Base-by-base conservation (phyloP, 192 early-diverging fungal species). In the Funneliformis geosporum region DNA sequence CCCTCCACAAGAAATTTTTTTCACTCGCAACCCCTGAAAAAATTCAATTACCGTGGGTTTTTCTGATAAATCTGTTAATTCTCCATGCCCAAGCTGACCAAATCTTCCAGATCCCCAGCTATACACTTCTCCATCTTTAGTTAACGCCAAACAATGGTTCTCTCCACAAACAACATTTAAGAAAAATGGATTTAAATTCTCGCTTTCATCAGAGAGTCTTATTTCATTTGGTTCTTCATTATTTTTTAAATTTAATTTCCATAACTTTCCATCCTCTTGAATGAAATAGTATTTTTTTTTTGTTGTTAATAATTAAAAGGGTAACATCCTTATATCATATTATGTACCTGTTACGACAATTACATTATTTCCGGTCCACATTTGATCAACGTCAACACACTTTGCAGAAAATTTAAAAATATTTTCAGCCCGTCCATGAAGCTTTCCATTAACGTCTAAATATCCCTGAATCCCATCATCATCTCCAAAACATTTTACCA, bases 41-140 rank as follows among this genome's bases (percentile, higher is more conserved):
- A 82, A 62, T 68, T 85, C 84, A 28, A 85, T 79, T 4, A 75
- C 50, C 46, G 79, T 83, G 6, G 84, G 84, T 40, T 40, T 27
- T 6, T 74, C 43, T 50, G 75, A 72, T 6, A 79, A 85, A 6
- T 8, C 60, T 0, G 79, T 18, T 18, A 55, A 55, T 66, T 85
- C 70, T 8, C 84, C 84, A 78, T 85, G 80, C 1, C 84, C 84
- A 12, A 85, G 74, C 55, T 85, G 84, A n/a, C 84, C 82, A 79
- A 82, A 67, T 69, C 84, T 69, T n/a, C 82, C 81, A 12, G 80
- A 80, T n/a, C 84, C 84, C 82, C 84, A 85, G 47, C 80, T 83
- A 59, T 79, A 83, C 2, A 85, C 76, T 42, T 79, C 75, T 1
- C 84, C 82, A 40, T 82, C 46, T 14, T 2, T 12, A 5, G 75